Base-by-base conservation (phyloP, 192 early-diverging fungal species). In the Coemansia interrupta region DNA sequence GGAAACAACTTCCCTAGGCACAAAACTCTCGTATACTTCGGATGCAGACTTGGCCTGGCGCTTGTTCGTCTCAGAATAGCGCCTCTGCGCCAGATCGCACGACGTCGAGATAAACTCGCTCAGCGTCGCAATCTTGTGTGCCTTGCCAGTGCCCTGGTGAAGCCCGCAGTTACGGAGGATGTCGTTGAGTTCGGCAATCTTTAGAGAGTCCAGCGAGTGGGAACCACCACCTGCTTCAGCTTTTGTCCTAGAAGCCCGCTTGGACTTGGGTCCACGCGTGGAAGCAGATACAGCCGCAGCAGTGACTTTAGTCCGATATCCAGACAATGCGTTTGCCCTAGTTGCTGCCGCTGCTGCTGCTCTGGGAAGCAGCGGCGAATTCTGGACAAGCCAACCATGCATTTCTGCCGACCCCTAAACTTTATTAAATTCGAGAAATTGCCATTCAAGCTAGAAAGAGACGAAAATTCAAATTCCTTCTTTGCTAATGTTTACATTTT, bases 1-100 rank as follows among this genome's bases (percentile, higher is more conserved):
- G 2, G 80, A 81, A 13, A 81, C 70, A 20, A 81, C 60, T 36
- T 80, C 67, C 5, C 62, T 26, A 9, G 77, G 72, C 3, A 80
- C 51, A 48, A 66, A 58, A 4, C 47, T 29, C 28, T 24, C 29
- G 28, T 78, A 62, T 3, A 57, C 47, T 32, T 64, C 39, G 15
- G 41, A 18, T 5, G 28, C 10, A n/a, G 56, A 48, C 6, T 5
- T 60, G 14, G 69, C 46, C 24, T 23, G 40, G 56, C 46, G 28
- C 20, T 54, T 52, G 23, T 36, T 57, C 40, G n/a, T n/a, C 23
- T 17, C n/a, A 41, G 42, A 52, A 61, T n/a, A 36, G 3, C 75
- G 69, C 20, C 22, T 46, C 26, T 64, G 46, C 1, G 70, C 69
- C 19, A 72, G 61, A 28, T 47, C 30, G 38, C 67, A 70, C 26